A percentile compares a stretch with the other conserved stretches of the same genome.
These are phyloP conservation scores for Piper longum DNA, from an alignment of 164 flowering plant genomes.

Conservation along the genomic window DNA sequence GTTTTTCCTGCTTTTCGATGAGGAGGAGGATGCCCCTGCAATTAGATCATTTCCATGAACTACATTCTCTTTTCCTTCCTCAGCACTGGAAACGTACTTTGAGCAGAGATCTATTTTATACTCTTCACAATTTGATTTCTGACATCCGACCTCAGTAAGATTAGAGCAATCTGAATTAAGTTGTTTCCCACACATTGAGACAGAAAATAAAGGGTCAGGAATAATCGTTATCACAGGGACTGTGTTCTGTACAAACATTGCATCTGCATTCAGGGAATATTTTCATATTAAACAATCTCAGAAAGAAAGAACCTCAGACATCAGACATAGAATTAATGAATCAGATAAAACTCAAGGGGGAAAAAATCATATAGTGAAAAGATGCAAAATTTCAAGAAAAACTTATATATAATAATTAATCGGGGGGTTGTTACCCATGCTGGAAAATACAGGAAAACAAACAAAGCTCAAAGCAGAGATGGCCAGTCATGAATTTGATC, in stretches of 20 bases:
- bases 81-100: constrained; percentile 9
- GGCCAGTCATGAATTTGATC: too few relatives aligned
- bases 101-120: constrained; percentile 15
- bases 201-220: neutral
- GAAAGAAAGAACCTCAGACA: neutral
- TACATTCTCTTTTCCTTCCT: constrained; percentile 10
- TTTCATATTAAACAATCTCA: neutral
- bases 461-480: too few relatives aligned
- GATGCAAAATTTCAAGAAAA: too few relatives aligned
- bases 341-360: neutral
- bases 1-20: constrained; percentile 21
- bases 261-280: neutral
- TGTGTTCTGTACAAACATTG: neutral
- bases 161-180: constrained; percentile 21
- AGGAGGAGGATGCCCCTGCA: constrained; percentile 17
- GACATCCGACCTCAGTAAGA: constrained; percentile 26
- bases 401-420: too few relatives aligned
- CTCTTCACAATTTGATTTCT: constrained; percentile 18
- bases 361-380: too few relatives aligned
- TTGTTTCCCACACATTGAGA: neutral
- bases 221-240: neutral
- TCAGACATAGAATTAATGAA: neutral
- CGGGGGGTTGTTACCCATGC: too few relatives aligned
- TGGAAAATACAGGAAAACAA: too few relatives aligned
- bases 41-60: constrained; percentile 6